A percentile compares a stretch with the other conserved stretches of the same genome.
phyloP scores from a whole-genome alignment of 2,329 filamentous ascomycete genomes.

The Neurospora sp. region DNA sequence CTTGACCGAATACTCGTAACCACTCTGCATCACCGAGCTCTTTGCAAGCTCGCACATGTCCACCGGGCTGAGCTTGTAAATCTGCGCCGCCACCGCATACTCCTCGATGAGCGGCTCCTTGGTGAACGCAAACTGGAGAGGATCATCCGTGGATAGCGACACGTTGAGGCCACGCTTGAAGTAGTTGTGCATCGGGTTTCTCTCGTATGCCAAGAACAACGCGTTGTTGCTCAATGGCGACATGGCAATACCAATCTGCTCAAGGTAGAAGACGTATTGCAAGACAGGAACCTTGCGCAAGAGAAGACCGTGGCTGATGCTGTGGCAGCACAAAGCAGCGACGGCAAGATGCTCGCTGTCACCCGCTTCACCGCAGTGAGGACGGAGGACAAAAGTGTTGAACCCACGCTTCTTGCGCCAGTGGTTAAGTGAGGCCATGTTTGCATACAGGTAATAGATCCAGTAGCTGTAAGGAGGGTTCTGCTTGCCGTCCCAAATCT shows the following conservation, averaged over 20 bases:
- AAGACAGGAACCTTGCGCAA: slow-evolving; percentile 88
- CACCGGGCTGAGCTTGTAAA: slow-evolving; percentile 92
- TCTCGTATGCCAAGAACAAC: slow-evolving; percentile 89
- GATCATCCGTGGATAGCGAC: slow-evolving; percentile 91
- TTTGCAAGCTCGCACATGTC: slow-evolving; percentile 99
- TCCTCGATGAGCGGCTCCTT: slow-evolving; percentile 98
- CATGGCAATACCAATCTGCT: slow-evolving; percentile 98
- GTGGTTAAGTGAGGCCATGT: slow-evolving; percentile 83
- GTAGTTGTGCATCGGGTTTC: slow-evolving; percentile 92
- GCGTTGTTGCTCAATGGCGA: slow-evolving; percentile 98
- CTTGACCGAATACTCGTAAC: slow-evolving; percentile 83
- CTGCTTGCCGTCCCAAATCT: slow-evolving; percentile 80
- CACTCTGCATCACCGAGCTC: slow-evolving; percentile 89
- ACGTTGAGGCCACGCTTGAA: slow-evolving; percentile 93
- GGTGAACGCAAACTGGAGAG: slow-evolving; percentile 94
- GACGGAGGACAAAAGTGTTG: slow-evolving; percentile 87
- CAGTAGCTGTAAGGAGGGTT: slow-evolving; percentile 99
- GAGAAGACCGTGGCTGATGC: slow-evolving; percentile 89
- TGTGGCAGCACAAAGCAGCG: slow-evolving; percentile 85
- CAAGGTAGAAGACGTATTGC: slow-evolving; percentile 95
- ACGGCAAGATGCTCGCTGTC: slow-evolving; percentile 94
- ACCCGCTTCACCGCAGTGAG: slow-evolving; percentile 93
- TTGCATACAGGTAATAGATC: slow-evolving; percentile 95
- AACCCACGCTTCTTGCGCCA: slow-evolving; percentile 88
- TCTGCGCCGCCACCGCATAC: slow-evolving; percentile 94